These are phyloP conservation scores for Lodderomyces orthopsilosis DNA, from an alignment of 1,139 yeast species.

Conservation along the genomic window DNA sequence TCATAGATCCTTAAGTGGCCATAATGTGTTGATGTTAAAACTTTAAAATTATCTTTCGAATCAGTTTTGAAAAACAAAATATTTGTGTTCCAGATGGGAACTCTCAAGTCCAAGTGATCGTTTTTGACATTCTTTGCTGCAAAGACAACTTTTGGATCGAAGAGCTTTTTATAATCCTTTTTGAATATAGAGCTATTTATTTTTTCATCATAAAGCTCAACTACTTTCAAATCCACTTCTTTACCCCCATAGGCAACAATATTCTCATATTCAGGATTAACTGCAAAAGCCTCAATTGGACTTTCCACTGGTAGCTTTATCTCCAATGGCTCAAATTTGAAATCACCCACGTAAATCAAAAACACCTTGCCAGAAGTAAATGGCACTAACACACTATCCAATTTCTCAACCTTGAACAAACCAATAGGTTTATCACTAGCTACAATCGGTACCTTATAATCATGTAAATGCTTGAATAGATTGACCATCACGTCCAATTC, in stretches of 20 bases:
- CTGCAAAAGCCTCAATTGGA: constrained; percentile 46
- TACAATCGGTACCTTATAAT: constrained; percentile 13
- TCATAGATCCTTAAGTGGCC: constrained; percentile 69
- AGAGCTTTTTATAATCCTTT: constrained; percentile 15
- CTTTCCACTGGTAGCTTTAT: constrained; percentile 34
- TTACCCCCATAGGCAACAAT: constrained; percentile 73
- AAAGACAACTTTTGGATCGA: constrained; percentile 35
- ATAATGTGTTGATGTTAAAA: constrained; percentile 64
- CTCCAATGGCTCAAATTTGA: constrained; percentile 27
- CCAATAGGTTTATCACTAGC: constrained; percentile 33
- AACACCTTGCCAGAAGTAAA: constrained; percentile 51
- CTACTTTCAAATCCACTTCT: constrained; percentile 60
- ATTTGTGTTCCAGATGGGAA: constrained; percentile 63
- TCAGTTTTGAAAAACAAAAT: constrained; percentile 50
- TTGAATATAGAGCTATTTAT: constrained; percentile 19
- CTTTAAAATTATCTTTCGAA: constrained; percentile 26
- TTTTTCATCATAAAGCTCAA: constrained; percentile 35
- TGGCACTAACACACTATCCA: constrained; percentile 36
- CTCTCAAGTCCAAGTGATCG: constrained; percentile 63
- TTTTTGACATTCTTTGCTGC: constrained; percentile 66
- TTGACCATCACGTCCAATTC: constrained; percentile 7
- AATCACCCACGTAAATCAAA: constrained; percentile 33
- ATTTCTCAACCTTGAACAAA: constrained; percentile 26
- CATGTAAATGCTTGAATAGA: constrained; percentile 2
- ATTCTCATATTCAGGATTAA: constrained; percentile 43